Base-by-base conservation (phyloP, 805 yeast species). In the Nakazawaea ambrosiae region DNA sequence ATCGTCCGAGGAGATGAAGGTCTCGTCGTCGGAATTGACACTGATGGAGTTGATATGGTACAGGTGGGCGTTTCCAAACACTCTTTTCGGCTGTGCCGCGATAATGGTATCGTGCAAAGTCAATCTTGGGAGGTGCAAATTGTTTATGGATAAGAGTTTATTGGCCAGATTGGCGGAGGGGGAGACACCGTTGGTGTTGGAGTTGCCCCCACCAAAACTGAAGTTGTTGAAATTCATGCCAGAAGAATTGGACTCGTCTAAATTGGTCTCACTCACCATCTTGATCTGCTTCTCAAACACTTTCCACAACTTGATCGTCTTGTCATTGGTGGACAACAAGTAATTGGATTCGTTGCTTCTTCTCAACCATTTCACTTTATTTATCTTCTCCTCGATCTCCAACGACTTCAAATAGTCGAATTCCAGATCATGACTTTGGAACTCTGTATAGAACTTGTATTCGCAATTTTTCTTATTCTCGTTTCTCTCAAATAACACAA, bases 221-320 rank as follows among this genome's bases (percentile, higher is more conserved):
- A 39, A 34, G 22, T 37, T 37, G 29, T 18, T 11, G 23, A 31
- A 30, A 18, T 29, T 14, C 22, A 30, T 4, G 17, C n/a, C 17
- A 18, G 33, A 5, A 4, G 24, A 4, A 12, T 20, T 31, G 3
- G 40, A 29, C n/a, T 40, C 40, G 42, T 76, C 68, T 43, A 87
- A 63, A 61, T 92, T 92, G 61, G 87, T 92, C 56, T 90, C 97
- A 35, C 89, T 74, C 17, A 92, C 98, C 57, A 92, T 74, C 61
- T 86, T 86, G 48, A 92, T 82, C 52, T 84, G 86, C 57, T 88
- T 85, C 59, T 89, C 97, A 66, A 79, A 82, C 33, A 92, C 75
- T 60, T 92, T 92, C 99, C 99, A 92, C 45, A 92, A 73, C 66
- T 92, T 92, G 55, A 92, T 88, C n/a, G 99, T 92, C 63, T 92